A percentile compares a stretch with the other conserved stretches of the same genome.
These are phyloP conservation scores for Cucurbita argyrosperma DNA, from an alignment of 306 rosid genomes.

Conservation along the genomic window DNA sequence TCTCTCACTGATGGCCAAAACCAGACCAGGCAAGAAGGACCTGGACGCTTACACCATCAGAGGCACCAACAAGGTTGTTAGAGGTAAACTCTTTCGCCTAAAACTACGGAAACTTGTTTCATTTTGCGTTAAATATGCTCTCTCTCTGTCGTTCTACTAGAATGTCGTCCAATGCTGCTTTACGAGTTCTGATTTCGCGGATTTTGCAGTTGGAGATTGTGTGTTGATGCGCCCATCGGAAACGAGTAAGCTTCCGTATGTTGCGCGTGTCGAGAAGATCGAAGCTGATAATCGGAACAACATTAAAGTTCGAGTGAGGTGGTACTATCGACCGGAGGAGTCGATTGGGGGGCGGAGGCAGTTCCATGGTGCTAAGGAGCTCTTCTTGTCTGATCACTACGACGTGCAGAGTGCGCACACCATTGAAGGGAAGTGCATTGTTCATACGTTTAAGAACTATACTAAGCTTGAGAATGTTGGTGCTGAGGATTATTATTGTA, in stretches of 20 bases:
- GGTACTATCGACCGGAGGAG: conserved; percentile 86
- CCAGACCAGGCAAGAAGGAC: conserved; percentile 60
- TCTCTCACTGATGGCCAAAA: conserved; percentile 53
- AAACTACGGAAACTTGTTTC: not conserved
- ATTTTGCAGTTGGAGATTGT: conserved; percentile 41
- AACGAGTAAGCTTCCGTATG: conserved; percentile 60
- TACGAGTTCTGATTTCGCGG: not conserved
- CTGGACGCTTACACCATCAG: conserved; percentile 61
- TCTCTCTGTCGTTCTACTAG: not conserved
- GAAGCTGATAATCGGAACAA: conserved; percentile 47
- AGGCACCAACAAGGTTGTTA: conserved; percentile 80
- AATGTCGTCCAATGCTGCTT: not conserved
- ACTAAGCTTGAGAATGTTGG: conserved; percentile 77
- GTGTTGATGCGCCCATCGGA: conserved; percentile 81
- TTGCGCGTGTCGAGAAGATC: conserved; percentile 70
- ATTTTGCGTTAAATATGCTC: not conserved
- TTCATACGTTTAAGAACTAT: conserved; percentile 69
- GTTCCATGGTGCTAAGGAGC: conserved; percentile 76
- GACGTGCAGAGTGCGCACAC: conserved; percentile 80
- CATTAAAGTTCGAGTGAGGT: conserved; percentile 57
- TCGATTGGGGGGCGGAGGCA: conserved; percentile 80
- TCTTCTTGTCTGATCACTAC: conserved; percentile 68
- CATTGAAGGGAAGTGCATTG: conserved; percentile 65
- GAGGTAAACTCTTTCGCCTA: conserved; percentile 32
- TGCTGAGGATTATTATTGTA: conserved; percentile 68